These are phyloP conservation scores for Coemansia sp. DNA, from an alignment of 192 early-diverging fungal species.

Conservation along the genomic window DNA sequence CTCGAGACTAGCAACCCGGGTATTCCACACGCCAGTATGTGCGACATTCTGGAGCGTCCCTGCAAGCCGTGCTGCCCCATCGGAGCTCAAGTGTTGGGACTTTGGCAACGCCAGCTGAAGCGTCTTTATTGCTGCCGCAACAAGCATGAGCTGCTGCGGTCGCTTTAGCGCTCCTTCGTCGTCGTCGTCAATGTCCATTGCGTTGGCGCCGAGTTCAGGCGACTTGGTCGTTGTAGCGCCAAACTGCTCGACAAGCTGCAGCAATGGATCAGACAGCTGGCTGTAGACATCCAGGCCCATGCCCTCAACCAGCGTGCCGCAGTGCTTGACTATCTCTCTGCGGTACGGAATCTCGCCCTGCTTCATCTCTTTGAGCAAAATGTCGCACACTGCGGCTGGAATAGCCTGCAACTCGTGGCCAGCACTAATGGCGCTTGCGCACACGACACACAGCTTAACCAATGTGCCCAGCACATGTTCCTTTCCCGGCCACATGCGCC, in stretches of 20 bases:
- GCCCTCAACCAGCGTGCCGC: constrained; percentile 14
- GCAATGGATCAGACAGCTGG: constrained; percentile 10
- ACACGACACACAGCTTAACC: constrained; percentile 26
- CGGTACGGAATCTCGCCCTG: constrained; percentile 28
- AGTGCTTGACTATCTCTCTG: constrained; percentile 23
- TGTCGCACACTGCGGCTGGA: constrained; percentile 16
- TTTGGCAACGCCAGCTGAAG: constrained; percentile 21
- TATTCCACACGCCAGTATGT: constrained; percentile 80
- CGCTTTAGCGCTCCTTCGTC: constrained; percentile 27
- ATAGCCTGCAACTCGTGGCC: not conserved
- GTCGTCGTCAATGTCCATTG: constrained; percentile 18
- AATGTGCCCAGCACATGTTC: constrained; percentile 39
- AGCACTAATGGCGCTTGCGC: not conserved
- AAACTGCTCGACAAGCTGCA: constrained; percentile 10
- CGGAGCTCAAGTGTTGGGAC: constrained; percentile 18
- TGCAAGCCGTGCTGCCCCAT: constrained; percentile 52
- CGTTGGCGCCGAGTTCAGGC: not conserved
- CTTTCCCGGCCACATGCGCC: constrained; percentile 44
- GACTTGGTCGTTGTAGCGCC: not conserved
- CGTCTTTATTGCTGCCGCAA: constrained; percentile 33
- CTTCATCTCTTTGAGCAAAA: constrained; percentile 29
- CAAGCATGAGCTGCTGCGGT: constrained; percentile 38
- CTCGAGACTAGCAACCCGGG: constrained; percentile 69
- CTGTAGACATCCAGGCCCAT: constrained; percentile 21
- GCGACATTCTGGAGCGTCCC: constrained; percentile 55